Base-by-base conservation (phyloP, 2,329 filamentous ascomycete species). In the Exophiala phaeomuriformis region DNA sequence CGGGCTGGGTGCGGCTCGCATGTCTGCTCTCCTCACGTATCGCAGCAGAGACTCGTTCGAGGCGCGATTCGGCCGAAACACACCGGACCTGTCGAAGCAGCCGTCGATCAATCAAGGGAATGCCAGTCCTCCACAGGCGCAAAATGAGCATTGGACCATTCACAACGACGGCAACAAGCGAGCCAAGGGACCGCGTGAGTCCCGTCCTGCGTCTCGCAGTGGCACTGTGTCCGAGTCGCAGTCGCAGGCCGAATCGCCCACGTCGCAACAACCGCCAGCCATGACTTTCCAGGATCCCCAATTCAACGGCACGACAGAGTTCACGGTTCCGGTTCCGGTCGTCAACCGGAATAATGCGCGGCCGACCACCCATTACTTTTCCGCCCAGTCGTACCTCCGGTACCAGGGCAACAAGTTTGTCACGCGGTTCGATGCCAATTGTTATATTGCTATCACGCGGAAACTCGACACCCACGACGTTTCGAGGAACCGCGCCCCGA, bases 381-480 rank as follows among this genome's bases (percentile, higher is more conserved):
- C 93, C 0, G 93, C 93, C 0, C 93, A 98, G 69, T 96, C 90
- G 0, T 98, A 98, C 71, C 80, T 98, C 41, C 86, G 93, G 19
- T 98, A 98, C 71, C 93, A 98, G 71, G 91, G 90, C 52, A 81
- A 85, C 64, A 98, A 98, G 70, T 98, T 98, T 64, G 93, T 97
- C 64, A 90, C 88, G 69, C 86, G 93, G 6, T 98, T 97, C 69
- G 93, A 98, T 70, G 88, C 90, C 65, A 98, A 98, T 70, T 98
- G 93, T 74, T 98, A 98, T 74, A 97, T 98, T 63, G 90, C 93
- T 62, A 96, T 98, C 71, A 97, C 93, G 3, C 86, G 93, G 65
- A 98, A 98, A 71, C 81, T 98, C 10, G 93, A 98, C 68, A 97
- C 93, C 0, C 93, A 98, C 70, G 93, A 98, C 68, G 83, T 98